Evolutionary conservation across 441 rosid genomes (phyloP), one percentile per base, ranked within the genome.

Genomic region (Sinapis alba): DNA sequence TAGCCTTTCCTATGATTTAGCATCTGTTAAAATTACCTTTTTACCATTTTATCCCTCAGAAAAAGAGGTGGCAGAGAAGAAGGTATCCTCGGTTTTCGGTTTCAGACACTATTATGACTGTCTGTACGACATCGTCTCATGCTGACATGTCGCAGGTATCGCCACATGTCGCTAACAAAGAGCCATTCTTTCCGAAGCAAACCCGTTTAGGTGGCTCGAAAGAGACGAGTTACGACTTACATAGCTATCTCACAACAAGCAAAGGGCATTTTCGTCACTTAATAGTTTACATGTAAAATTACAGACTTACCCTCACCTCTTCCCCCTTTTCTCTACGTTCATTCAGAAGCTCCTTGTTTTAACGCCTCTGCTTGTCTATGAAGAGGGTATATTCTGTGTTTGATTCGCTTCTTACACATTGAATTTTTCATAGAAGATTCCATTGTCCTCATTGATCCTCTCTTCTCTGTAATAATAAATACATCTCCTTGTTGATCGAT

Each of bases 311-410:
- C 77, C 69, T 53, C 47, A 12, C 13, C 10, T n/a, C 3, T 18
- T 0, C 2, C 51, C 69, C 67, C 68, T 71, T 75, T 71, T 30
- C 60, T 62, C 50, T 62, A 41, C 53, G 57, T 19, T 24, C n/a
- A 21, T 66, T 61, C 73, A 38, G 38, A 65, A 77, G 59, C 43
- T 63, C 6, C 6, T 23, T 11, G 15, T 54, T 6, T 45, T 23
- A 5, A 65, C 38, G 72, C 68, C 77, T 26, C 69, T 78, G 81
- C 10, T 45, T 45, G 6, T 2, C 15, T 66, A 64, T 66, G 51
- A 28, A 58, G 54, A 64, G 62, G 54, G 81, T 62, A 78, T 73
- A 78, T 78, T 62, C 81, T 73, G 66, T 78, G 78, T 72, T 76
- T 67, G 64, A 73, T 78, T 72, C 81, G 78, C 74, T 78, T 77